Evolutionary conservation across 2,329 filamentous ascomycete species (phyloP).

Genomic region (Atkinsonella hypoxylon): DNA sequence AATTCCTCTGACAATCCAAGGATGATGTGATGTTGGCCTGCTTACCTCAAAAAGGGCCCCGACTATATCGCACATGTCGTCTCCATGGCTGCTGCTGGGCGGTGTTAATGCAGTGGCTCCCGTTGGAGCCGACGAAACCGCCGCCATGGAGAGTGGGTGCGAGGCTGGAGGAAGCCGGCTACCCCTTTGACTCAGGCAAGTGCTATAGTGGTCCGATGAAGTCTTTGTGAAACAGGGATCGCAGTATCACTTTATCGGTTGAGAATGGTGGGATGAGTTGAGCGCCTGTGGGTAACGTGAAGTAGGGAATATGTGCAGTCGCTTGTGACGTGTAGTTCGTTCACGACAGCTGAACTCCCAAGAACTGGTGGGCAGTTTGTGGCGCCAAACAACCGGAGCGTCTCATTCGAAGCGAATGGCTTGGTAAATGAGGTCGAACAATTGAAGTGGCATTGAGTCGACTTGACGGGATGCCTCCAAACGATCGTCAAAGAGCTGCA

Average conservation of each 20-base stretch:
- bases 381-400: neutral
- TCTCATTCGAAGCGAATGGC: neutral
- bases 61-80: constrained; percentile 32
- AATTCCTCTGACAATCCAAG: neutral
- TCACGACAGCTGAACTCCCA: neutral
- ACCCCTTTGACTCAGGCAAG: constrained; percentile 11
- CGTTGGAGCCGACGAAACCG: constrained; percentile 38
- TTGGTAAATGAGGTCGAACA: neutral
- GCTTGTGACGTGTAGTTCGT: neutral
- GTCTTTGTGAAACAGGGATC: neutral
- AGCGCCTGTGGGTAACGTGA: neutral
- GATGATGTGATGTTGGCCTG: neutral
- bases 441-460: neutral
- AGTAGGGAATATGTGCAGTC: neutral
- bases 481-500: neutral
- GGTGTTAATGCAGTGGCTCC: constrained; percentile 35
- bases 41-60: constrained; percentile 27
- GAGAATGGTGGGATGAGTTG: neutral
- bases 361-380: neutral
- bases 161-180: constrained; percentile 15
- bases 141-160: constrained; percentile 30
- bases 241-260: neutral
- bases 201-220: neutral
- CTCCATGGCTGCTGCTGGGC: constrained; percentile 36
- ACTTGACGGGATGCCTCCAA: neutral